phyloP scores from a whole-genome alignment of 768 basidiomycete genomes.

The Boletellus ananiceps region DNA sequence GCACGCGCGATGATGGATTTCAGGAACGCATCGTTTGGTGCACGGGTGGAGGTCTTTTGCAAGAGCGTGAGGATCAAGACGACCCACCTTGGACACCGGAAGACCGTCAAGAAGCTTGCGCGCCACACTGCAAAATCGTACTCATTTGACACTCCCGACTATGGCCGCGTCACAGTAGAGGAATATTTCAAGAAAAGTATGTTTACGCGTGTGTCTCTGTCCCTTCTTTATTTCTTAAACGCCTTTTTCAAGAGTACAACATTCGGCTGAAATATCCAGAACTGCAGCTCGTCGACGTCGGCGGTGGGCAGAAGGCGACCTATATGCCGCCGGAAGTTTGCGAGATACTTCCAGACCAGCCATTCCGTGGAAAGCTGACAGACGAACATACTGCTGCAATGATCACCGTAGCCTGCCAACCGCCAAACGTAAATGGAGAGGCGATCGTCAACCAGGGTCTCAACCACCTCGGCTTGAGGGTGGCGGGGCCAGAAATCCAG shows the following conservation, averaged over 20 bases:
- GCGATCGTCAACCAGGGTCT: slow-evolving; percentile 43
- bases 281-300: slow-evolving; percentile 46
- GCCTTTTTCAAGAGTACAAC: slow-evolving; percentile 37
- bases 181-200: slow-evolving; percentile 45
- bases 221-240: not conserved
- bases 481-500: slow-evolving; percentile 32
- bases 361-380: slow-evolving; percentile 47
- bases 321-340: slow-evolving; percentile 47
- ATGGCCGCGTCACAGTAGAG: slow-evolving; percentile 41
- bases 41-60: slow-evolving; percentile 55
- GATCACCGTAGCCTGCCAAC: slow-evolving; percentile 47
- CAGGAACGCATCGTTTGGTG: slow-evolving; percentile 50
- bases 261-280: slow-evolving; percentile 36
- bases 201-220: slow-evolving; percentile 8
- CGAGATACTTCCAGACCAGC: slow-evolving; percentile 40
- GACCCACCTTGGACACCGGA: slow-evolving; percentile 68
- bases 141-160: slow-evolving; percentile 38
- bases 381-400: slow-evolving; percentile 50
- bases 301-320: slow-evolving; percentile 36
- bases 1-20: slow-evolving; percentile 42
- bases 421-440: slow-evolving; percentile 45
- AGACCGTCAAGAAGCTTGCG: slow-evolving; percentile 58
- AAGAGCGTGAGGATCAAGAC: slow-evolving; percentile 63
- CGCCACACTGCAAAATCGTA: slow-evolving; percentile 37
- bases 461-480: slow-evolving; percentile 38